Conservation (phyloP, 2,329 filamentous ascomycete genomes). For the Pseudogymnoascus sp. region DNA sequence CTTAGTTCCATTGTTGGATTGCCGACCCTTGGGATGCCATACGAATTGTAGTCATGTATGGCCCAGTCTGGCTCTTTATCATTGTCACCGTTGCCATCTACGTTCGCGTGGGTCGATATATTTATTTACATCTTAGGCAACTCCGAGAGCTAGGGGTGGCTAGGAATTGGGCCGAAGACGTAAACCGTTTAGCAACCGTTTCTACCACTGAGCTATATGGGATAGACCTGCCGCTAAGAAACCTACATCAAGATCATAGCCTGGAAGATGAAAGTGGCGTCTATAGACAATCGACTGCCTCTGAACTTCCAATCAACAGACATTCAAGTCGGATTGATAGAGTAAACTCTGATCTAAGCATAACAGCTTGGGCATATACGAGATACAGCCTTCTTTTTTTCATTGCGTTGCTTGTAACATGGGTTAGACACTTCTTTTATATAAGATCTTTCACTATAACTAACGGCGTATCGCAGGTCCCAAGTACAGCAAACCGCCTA, state of each 20-base stretch:
- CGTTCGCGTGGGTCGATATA: constrained; percentile 29
- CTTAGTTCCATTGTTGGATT: constrained; percentile 40
- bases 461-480: background rate
- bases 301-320: background rate
- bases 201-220: background rate
- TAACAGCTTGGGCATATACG: constrained; percentile 57
- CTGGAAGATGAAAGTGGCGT: background rate
- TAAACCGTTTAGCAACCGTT: background rate
- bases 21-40: constrained; percentile 40
- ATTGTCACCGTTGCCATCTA: constrained; percentile 31
- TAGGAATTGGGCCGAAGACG: background rate
- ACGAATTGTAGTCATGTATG: constrained; percentile 46
- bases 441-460: background rate
- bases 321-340: background rate
- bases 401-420: constrained; percentile 57
- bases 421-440: constrained; percentile 37
- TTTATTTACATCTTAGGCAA: constrained; percentile 18
- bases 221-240: background rate
- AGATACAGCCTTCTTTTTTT: constrained; percentile 63
- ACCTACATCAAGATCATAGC: background rate
- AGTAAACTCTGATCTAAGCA: constrained; percentile 30
- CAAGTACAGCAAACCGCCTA: constrained; percentile 11
- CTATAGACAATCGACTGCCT: too few species aligned
- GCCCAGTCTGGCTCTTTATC: constrained; percentile 29
- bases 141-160: background rate